phyloP scores from a whole-genome alignment of 2,329 filamentous ascomycete genomes.

The Aspergillus ustus region DNA sequence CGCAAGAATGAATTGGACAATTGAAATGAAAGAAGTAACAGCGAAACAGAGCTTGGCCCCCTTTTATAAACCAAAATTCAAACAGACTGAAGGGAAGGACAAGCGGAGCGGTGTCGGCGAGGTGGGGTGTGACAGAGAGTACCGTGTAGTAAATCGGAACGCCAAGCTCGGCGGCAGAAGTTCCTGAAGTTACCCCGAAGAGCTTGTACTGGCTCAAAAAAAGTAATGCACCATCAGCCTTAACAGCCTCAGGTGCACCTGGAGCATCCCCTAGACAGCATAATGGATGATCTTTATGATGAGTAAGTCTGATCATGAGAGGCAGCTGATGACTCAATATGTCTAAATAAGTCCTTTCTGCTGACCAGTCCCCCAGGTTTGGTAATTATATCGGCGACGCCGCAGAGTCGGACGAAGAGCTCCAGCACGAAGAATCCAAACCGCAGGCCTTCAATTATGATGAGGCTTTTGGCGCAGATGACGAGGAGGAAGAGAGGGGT shows the following conservation, averaged over 20 bases:
- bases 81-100: neutral
- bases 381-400: conserved; percentile 98
- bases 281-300: conserved; percentile 96
- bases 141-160: conserved; percentile 8
- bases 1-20: conserved; percentile 1
- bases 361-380: conserved; percentile 64
- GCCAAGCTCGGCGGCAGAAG: conserved; percentile 17
- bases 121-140: conserved; percentile 8
- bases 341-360: conserved; percentile 4
- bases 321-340: neutral
- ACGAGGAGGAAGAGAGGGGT: conserved; percentile 66
- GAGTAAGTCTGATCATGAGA: conserved; percentile 62
- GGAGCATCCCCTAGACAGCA: conserved; percentile 29
- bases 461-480: conserved; percentile 68
- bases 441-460: conserved; percentile 80
- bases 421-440: conserved; percentile 72
- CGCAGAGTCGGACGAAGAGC: conserved; percentile 84
- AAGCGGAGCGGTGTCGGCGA: conserved; percentile 8
- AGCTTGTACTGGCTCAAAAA: conserved; percentile 17
- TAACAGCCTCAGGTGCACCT: conserved; percentile 16
- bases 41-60: neutral
- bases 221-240: conserved; percentile 22
- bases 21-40: neutral
- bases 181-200: conserved; percentile 20
- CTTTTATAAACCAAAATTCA: conserved; percentile 15